Evolutionary conservation across 768 basidiomycete species (phyloP).

Genomic region (Epithele typhae): DNA sequence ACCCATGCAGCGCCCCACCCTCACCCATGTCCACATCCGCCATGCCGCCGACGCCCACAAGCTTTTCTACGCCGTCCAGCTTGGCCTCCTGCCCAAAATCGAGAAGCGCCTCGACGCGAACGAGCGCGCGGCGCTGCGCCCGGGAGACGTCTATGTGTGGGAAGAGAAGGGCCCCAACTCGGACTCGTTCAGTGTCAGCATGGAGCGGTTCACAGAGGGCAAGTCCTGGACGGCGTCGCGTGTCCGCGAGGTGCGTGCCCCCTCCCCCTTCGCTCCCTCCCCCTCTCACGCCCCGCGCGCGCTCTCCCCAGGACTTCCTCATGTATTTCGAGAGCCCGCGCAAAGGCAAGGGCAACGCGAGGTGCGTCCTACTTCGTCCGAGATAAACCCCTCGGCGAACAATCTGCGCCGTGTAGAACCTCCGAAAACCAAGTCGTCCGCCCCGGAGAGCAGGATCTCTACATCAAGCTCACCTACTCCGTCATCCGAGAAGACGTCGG

Average conservation of each 20-base stretch:
- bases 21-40: constrained; percentile 67
- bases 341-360: constrained; percentile 22
- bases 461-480: constrained; percentile 84
- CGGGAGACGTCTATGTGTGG: constrained; percentile 55
- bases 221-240: constrained; percentile 80
- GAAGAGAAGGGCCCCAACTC: constrained; percentile 72
- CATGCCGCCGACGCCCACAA: constrained; percentile 76
- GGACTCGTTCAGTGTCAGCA: constrained; percentile 74
- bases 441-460: constrained; percentile 30
- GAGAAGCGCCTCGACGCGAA: constrained; percentile 74
- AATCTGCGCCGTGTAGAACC: constrained; percentile 19
- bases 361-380: constrained; percentile 19
- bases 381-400: constrained; percentile 9
- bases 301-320: constrained; percentile 60
- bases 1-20: constrained; percentile 70
- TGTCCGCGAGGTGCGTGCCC: constrained; percentile 52
- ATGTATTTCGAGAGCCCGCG: constrained; percentile 67
- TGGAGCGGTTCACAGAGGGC: constrained; percentile 84
- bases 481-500: constrained; percentile 40
- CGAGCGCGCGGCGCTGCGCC: constrained; percentile 50
- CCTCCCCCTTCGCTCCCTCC: neutral
- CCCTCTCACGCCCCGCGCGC: constrained; percentile 4
- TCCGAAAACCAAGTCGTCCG: constrained; percentile 39
- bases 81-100: constrained; percentile 64
- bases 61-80: constrained; percentile 70